Conservation (phyloP, 83 land plant species). For the Diphasiastrum complanatum region DNA sequence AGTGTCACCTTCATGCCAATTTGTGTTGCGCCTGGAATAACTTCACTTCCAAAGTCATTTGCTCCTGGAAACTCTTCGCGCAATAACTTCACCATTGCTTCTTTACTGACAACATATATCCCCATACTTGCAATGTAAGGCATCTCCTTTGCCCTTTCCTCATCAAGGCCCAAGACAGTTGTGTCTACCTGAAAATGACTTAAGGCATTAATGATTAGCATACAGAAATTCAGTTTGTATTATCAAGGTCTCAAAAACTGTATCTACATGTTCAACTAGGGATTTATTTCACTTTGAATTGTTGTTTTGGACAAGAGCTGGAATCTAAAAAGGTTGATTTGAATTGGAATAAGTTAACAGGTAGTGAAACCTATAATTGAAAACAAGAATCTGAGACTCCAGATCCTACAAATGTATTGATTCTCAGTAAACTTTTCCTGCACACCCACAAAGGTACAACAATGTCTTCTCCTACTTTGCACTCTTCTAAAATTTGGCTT, state of each 20-base stretch:
- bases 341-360: too few relatives aligned
- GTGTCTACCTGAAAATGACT: slow-evolving; percentile 69
- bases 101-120: slow-evolving; percentile 69
- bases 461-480: neutral
- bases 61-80: slow-evolving; percentile 50
- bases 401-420: too few relatives aligned
- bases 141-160: slow-evolving; percentile 91
- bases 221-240: neutral
- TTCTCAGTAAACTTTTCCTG: too few relatives aligned
- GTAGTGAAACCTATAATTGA: too few relatives aligned
- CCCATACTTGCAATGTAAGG: slow-evolving; percentile 85
- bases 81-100: slow-evolving; percentile 52
- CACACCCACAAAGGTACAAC: neutral
- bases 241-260: too few relatives aligned
- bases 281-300: too few relatives aligned
- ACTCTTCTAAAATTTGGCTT: too few relatives aligned
- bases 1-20: slow-evolving; percentile 61
- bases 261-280: too few relatives aligned
- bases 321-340: too few relatives aligned
- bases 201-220: neutral
- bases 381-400: too few relatives aligned
- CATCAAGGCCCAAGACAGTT: slow-evolving; percentile 89
- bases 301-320: too few relatives aligned
- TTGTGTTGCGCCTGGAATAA: slow-evolving; percentile 72
- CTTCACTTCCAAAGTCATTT: slow-evolving; percentile 71